A percentile compares a stretch with the other conserved stretches of the same genome.
Conservation (phyloP, 1,284 basidiomycete species). For the Cystobasidium slooffiae region DNA sequence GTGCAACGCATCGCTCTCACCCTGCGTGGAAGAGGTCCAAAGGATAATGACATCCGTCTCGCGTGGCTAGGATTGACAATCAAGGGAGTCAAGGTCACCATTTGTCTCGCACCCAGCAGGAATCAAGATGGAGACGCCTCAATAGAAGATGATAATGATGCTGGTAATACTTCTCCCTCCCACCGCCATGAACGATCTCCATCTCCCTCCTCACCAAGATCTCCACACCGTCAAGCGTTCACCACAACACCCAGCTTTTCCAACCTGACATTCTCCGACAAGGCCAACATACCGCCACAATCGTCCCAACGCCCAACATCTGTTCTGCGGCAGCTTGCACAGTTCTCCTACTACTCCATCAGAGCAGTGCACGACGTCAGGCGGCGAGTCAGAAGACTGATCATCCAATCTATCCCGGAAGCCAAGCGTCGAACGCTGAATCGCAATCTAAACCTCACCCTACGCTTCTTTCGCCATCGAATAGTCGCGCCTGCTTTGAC, state of each 20-base stretch:
- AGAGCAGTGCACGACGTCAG: slow-evolving; percentile 18
- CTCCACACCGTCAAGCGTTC: background rate
- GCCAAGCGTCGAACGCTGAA: background rate
- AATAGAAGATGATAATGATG: background rate
- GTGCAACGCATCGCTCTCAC: slow-evolving; percentile 31
- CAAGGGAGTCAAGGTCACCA: slow-evolving; percentile 14
- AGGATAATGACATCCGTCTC: slow-evolving; percentile 9
- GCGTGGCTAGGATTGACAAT: slow-evolving; percentile 29
- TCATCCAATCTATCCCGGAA: slow-evolving; percentile 3
- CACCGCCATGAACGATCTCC: background rate
- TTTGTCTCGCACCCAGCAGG: background rate
- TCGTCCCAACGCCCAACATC: background rate
- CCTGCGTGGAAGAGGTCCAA: slow-evolving; percentile 24
- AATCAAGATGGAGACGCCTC: background rate
- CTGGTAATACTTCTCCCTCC: background rate
- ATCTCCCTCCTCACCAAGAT: background rate
- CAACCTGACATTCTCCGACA: slow-evolving; percentile 6
- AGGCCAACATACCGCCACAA: background rate
- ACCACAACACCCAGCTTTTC: background rate
- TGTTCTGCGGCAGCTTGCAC: background rate
- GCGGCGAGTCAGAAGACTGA: background rate
- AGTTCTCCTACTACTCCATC: background rate
- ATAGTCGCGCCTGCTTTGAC: slow-evolving; percentile 23
- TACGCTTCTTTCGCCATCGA: slow-evolving; percentile 27
- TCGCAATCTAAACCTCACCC: background rate